Conservation (phyloP, 768 basidiomycete genomes). For the Agaricus sinodeliciosus region DNA sequence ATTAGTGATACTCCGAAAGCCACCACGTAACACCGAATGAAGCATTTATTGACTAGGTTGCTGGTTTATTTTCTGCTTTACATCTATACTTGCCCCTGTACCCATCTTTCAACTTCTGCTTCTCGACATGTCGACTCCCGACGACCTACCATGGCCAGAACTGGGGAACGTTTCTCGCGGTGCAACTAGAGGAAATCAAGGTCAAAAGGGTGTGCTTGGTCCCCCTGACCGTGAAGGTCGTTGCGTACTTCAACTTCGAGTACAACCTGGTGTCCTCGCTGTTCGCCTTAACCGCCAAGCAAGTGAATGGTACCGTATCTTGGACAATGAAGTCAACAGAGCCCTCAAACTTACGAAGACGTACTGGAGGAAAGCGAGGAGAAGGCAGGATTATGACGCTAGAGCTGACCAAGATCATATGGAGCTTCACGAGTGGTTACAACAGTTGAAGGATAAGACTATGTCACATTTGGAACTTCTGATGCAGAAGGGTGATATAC, state of each 20-base stretch:
- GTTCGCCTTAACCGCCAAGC: constrained; percentile 69
- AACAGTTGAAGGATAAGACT: constrained; percentile 82
- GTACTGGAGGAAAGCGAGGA: constrained; percentile 76
- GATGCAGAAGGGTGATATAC: constrained; percentile 85
- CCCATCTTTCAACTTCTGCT: constrained; percentile 19
- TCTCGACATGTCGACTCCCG: constrained; percentile 44
- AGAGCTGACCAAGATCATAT: constrained; percentile 85
- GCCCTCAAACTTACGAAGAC: constrained; percentile 82
- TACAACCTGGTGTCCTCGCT: constrained; percentile 76
- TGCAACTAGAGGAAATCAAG: constrained; percentile 80
- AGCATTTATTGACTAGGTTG: constrained; percentile 27
- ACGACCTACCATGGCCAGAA: constrained; percentile 85
- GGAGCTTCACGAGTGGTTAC: constrained; percentile 84
- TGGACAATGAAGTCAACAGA: constrained; percentile 73
- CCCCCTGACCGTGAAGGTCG: constrained; percentile 71
- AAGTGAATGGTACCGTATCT: constrained; percentile 77
- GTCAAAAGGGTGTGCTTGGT: constrained; percentile 74
- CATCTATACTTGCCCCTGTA: constrained; percentile 19
- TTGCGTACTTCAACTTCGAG: constrained; percentile 69
- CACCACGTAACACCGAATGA: constrained; percentile 6
- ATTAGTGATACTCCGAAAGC: constrained; percentile 1
- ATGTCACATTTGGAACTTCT: constrained; percentile 84
- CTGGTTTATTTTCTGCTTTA: constrained; percentile 22
- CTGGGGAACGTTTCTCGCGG: constrained; percentile 80
- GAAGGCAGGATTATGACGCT: constrained; percentile 81